A percentile compares a stretch with the other conserved stretches of the same genome.
phyloP scores from a whole-genome alignment of 2,329 filamentous ascomycete genomes.

The Pseudocercospora vitis region DNA sequence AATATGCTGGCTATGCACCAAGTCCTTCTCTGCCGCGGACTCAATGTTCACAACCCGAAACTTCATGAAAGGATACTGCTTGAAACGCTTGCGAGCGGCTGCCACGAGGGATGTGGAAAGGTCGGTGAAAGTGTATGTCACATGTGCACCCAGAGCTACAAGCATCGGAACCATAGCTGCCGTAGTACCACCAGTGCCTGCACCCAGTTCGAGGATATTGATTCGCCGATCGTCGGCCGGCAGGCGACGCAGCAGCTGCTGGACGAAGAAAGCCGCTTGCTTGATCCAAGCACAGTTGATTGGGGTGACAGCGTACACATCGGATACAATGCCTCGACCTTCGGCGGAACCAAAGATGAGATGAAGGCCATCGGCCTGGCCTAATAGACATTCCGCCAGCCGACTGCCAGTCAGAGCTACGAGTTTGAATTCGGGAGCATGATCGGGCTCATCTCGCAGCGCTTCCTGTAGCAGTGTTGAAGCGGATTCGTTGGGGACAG shows the following conservation, averaged over 20 bases:
- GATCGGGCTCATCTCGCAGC: conserved; percentile 12
- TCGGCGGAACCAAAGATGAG: conserved; percentile 12
- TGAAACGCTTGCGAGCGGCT: conserved; percentile 25
- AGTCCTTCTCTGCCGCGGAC: conserved; percentile 27
- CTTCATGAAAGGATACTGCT: conserved; percentile 25
- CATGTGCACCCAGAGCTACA: conserved; percentile 19
- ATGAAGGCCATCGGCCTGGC: conserved; percentile 4
- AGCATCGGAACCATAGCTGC: conserved; percentile 36
- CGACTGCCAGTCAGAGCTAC: conserved; percentile 11
- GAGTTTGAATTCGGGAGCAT: conserved; percentile 14
- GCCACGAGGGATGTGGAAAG: conserved; percentile 38
- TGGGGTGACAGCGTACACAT: conserved; percentile 13
- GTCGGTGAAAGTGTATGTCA: conserved; percentile 50
- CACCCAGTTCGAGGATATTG: conserved; percentile 47
- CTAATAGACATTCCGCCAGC: conserved; percentile 13
- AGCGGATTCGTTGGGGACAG: not conserved
- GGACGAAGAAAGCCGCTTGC: conserved; percentile 7
- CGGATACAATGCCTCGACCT: conserved; percentile 8
- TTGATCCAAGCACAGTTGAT: conserved; percentile 3
- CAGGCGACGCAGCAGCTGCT: not conserved
- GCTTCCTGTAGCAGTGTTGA: conserved; percentile 3
- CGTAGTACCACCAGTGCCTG: conserved; percentile 48
- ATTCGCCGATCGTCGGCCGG: conserved; percentile 7
- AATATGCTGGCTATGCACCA: conserved; percentile 34
- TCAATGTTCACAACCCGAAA: conserved; percentile 38